Base-by-base conservation (phyloP, 768 basidiomycete genomes). In the Russula griseocarnosa region DNA sequence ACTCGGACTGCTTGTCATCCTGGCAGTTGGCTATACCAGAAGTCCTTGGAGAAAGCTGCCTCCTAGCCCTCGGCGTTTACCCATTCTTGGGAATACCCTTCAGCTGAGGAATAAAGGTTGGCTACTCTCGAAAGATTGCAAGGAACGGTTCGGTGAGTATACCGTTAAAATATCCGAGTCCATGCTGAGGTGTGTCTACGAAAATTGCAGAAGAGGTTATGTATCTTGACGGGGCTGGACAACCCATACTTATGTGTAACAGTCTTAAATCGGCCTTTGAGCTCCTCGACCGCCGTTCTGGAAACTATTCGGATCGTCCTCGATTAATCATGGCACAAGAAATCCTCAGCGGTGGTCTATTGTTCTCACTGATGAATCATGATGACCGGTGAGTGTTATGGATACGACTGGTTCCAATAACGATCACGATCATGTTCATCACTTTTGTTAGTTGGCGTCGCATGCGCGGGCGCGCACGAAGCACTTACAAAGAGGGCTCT, bases 381-480 rank as follows among this genome's bases (percentile, higher is more conserved):
- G 51, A 20, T 1, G 30, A 47, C 6, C 54, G 22, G 60, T 64
- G 22, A 38, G 62, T 55, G 5, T 2, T 9, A 1, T 6, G 11
- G 3, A n/a, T 20, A 44, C 20, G 1, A 10, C 2, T 6, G 36
- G 14, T 34, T 14, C 11, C 0, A 7, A 58, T 1, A 36, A 32
- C 3, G 46, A 32, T n/a, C 34, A 16, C 6, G 16, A 7, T 6
- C 5, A 8, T 50, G 32, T 28, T 61, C 13, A 53, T 8, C 32
- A 8, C 26, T 18, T 16, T 26, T 9, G 32, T 18, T 61, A 76
- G 75, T 11, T 76, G 74, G 74, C 70, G 73, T 28, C 66, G 73
- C n/a, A 72, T 75, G 70, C 72, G 74, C 70, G 74, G 8, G 71
- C 72, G 69, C 70, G 1, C 72, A 76, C 53, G 75, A 75, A 47